phyloP scores from a whole-genome alignment of 306 rosid genomes.

The Rosa chinensis region DNA sequence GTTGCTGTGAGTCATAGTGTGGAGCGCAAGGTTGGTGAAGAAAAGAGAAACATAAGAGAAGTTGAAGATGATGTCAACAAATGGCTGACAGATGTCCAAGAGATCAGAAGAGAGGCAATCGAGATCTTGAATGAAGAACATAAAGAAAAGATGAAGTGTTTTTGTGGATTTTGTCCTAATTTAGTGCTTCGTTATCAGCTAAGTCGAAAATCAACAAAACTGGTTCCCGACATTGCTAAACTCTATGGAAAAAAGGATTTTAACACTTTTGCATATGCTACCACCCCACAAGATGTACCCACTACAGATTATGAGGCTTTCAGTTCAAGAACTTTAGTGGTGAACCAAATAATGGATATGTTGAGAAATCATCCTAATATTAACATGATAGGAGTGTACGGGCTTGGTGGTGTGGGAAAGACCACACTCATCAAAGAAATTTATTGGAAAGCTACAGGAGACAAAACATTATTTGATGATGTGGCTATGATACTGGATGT shows the following conservation, averaged over 20 bases:
- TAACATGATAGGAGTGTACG: not conserved
- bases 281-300: not conserved
- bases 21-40: not conserved
- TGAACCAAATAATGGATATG: not conserved
- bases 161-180: not conserved
- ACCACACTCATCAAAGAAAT: constrained; percentile 15
- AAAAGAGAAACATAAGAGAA: not conserved
- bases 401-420: constrained; percentile 16
- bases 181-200: not conserved
- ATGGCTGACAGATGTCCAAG: not conserved
- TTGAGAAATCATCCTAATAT: not conserved
- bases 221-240: not conserved
- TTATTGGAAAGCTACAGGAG: not conserved
- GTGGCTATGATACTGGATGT: not conserved
- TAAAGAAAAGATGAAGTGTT: not conserved
- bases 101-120: not conserved
- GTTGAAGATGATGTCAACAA: not conserved
- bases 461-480: not conserved
- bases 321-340: not conserved
- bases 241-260: not conserved
- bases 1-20: not conserved
- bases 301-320: not conserved
- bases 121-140: not conserved
- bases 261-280: not conserved
- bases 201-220: not conserved